Conservation (phyloP, 108 stramenopile species). For the Conticribra weissflogii region DNA sequence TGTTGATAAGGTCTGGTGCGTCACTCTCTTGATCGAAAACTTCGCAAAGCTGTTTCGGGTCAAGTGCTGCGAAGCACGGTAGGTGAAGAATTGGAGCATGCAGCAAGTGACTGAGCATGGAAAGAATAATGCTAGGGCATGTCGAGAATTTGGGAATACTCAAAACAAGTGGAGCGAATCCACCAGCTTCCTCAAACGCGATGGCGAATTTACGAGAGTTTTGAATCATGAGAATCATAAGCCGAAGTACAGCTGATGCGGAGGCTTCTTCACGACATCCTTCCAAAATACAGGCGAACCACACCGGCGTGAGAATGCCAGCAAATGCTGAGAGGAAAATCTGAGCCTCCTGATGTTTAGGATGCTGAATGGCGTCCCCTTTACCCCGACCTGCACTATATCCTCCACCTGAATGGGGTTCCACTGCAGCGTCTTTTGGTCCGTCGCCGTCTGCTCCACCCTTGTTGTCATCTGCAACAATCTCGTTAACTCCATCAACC, state of each 20-base stretch:
- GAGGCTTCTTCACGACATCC: slow-evolving; percentile 89
- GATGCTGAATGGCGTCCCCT: slow-evolving; percentile 58
- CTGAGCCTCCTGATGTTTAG: slow-evolving; percentile 85
- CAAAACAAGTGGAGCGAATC: slow-evolving; percentile 83
- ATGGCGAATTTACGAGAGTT: slow-evolving; percentile 73
- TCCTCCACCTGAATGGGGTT: slow-evolving; percentile 79
- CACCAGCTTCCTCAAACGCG: slow-evolving; percentile 79
- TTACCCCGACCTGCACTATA: slow-evolving; percentile 55
- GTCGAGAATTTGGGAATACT: slow-evolving; percentile 89
- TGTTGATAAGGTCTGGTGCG: slow-evolving; percentile 45
- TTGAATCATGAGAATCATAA: slow-evolving; percentile 91
- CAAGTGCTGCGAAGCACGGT: slow-evolving; percentile 71
- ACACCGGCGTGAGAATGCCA: slow-evolving; percentile 84
- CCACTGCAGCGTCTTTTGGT: slow-evolving; percentile 43
- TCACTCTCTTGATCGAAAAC: slow-evolving; percentile 81
- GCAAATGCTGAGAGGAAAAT: slow-evolving; percentile 88
- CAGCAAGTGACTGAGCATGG: slow-evolving; percentile 83
- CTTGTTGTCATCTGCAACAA: slow-evolving; percentile 65
- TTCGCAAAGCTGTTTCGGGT: slow-evolving; percentile 77
- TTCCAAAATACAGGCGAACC: slow-evolving; percentile 90
- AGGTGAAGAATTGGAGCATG: slow-evolving; percentile 82
- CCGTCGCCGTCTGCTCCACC: slow-evolving; percentile 46
- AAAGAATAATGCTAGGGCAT: slow-evolving; percentile 76
- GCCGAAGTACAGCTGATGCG: slow-evolving; percentile 78
- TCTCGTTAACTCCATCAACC: slow-evolving; percentile 90